Evolutionary conservation across 768 basidiomycete genomes (phyloP), one percentile per base, ranked within the genome.

Genomic region (Pleurotus giganteus): DNA sequence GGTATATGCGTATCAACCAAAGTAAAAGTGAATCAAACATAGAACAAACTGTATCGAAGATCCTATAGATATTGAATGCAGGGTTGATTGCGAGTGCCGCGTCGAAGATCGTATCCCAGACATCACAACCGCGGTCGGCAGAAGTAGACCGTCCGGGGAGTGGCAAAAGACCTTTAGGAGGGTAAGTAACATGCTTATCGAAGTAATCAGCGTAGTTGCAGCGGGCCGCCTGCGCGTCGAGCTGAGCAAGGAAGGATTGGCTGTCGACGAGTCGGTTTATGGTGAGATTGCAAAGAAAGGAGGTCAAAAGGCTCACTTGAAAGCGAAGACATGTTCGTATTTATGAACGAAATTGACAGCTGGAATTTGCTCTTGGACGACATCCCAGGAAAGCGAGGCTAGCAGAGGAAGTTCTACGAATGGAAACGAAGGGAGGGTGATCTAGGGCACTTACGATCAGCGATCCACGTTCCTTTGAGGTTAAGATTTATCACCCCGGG

Each of bases 321-420:
- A 78, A 0, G 86, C 73, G 62, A 91, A 90, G 11, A 90, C 80
- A 57, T 81, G 73, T 59, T 83, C 67, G 54, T 85, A 89, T 68
- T 86, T 85, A 65, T 88, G 80, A 4, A 91, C 89, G 57, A 90
- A 90, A 55, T 78, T 71, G 24, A 89, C 84, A 0, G 86, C 87
- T 1, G 88, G 86, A 43, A 91, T 86, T 66, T 90, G 74, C 50
- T 76, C 68, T 64, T 88, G 86, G 9, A 86, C 82, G 8, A 89
- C 77, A 24, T 79, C 71, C 77, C 79, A 87, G 0, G 83, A 82
- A 4, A 89, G 58, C 2, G 73, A 71, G 13, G 85, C 85, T 86
- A 49, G 12, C 5, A 42, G 8, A 36, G 28, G 49, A 23, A 56
- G 21, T 26, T n/a, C 26, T 51, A 17, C 24, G 36, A 55, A 15